Evolutionary conservation across 805 yeast genomes (phyloP).

Genomic region (Cyberlindnera saturnus): DNA sequence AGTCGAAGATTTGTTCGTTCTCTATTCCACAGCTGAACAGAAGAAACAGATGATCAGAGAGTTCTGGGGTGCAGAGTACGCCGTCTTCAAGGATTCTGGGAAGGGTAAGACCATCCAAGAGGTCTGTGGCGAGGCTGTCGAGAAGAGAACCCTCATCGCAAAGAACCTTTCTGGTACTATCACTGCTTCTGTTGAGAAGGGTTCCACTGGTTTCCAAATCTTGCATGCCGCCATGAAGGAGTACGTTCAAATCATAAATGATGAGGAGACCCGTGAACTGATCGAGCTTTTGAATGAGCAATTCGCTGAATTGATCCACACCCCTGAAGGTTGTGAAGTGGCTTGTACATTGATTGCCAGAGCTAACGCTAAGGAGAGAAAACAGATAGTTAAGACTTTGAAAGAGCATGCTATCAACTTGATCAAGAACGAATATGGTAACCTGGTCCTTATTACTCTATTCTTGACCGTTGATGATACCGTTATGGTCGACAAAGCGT

Average conservation of each 20-base stretch:
- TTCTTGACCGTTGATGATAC: conserved; percentile 93
- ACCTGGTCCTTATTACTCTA: conserved; percentile 67
- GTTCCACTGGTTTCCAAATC: conserved; percentile 93
- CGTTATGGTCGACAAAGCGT: conserved; percentile 69
- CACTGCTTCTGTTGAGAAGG: conserved; percentile 87
- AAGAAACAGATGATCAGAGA: conserved; percentile 88
- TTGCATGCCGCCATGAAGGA: conserved; percentile 96
- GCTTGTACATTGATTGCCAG: conserved; percentile 74
- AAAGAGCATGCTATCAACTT: conserved; percentile 71
- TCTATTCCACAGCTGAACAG: conserved; percentile 81
- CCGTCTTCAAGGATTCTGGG: conserved; percentile 77
- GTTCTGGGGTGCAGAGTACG: conserved; percentile 95
- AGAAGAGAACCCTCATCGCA: conserved; percentile 70
- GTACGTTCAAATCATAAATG: conserved; percentile 65
- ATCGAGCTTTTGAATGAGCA: conserved; percentile 82
- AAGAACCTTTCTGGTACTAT: conserved; percentile 77
- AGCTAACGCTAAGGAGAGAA: conserved; percentile 91
- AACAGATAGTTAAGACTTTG: conserved; percentile 62
- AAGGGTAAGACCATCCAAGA: conserved; percentile 58
- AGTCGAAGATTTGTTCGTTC: conserved; percentile 83
- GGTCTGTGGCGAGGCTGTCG: conserved; percentile 59
- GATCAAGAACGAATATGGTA: conserved; percentile 82
- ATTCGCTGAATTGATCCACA: conserved; percentile 90
- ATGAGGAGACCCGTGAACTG: conserved; percentile 68
- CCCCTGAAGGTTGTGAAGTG: conserved; percentile 90